These are phyloP conservation scores for Farysia itapuensis DNA, from an alignment of 1,284 basidiomycete species.

Conservation along the genomic window DNA sequence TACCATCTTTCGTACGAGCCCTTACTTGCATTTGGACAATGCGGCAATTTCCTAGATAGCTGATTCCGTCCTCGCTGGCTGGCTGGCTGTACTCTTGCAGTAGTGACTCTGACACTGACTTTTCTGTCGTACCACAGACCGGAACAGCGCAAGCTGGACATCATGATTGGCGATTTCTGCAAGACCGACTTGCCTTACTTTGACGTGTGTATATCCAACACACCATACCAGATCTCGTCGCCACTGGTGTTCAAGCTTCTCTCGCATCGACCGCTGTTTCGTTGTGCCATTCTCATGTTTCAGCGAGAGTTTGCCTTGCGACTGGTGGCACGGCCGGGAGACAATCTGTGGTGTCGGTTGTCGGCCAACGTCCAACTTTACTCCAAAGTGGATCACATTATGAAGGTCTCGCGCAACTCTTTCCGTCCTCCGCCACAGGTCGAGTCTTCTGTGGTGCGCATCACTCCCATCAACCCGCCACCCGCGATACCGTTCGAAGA, in stretches of 20 bases:
- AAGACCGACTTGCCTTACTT: constrained; percentile 96
- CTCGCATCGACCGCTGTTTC: constrained; percentile 90
- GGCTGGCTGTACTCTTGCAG: neutral
- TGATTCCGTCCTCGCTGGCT: constrained; percentile 1
- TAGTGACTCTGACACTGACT: neutral
- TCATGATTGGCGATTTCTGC: constrained; percentile 94
- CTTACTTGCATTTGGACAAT: constrained; percentile 43
- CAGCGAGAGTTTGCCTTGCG: constrained; percentile 96
- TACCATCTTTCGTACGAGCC: constrained; percentile 51
- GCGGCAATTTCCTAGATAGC: constrained; percentile 43
- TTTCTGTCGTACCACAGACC: constrained; percentile 66
- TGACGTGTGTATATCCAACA: constrained; percentile 98
- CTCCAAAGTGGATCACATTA: constrained; percentile 90
- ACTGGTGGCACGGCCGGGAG: constrained; percentile 81
- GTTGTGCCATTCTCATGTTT: constrained; percentile 97
- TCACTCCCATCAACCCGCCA: constrained; percentile 90
- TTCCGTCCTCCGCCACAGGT: constrained; percentile 96
- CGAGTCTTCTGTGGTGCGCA: constrained; percentile 85
- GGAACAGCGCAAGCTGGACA: constrained; percentile 88
- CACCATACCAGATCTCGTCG: constrained; percentile 98
- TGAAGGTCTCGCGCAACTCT: constrained; percentile 94
- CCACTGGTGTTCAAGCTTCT: constrained; percentile 95
- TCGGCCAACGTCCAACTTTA: constrained; percentile 96
- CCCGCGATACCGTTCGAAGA: constrained; percentile 95
- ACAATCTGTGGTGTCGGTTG: constrained; percentile 86